Evolutionary conservation across 768 basidiomycete species (phyloP).

Genomic region (Astraeus odoratus): DNA sequence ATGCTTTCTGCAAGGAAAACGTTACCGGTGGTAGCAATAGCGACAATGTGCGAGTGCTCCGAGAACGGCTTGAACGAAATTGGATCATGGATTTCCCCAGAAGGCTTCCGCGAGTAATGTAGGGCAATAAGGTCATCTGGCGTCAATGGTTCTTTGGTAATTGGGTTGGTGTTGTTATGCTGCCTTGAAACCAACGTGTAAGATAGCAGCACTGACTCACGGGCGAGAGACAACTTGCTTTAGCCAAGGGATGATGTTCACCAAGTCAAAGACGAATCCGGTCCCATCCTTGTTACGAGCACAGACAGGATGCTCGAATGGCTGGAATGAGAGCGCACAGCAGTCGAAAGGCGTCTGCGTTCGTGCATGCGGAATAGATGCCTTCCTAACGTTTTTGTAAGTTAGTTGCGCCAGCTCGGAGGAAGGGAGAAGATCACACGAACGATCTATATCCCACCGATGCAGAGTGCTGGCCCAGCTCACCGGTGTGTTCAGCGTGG

Average conservation of each 20-base stretch:
- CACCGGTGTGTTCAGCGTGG: slow-evolving; percentile 79
- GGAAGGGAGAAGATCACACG: slow-evolving; percentile 19
- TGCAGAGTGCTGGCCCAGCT: slow-evolving; percentile 74
- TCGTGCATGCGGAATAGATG: slow-evolving; percentile 58
- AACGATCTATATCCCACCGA: slow-evolving; percentile 69
- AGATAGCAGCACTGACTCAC: slow-evolving; percentile 7
- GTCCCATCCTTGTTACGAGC: slow-evolving; percentile 77
- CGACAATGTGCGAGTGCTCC: slow-evolving; percentile 92
- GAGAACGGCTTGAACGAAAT: slow-evolving; percentile 97
- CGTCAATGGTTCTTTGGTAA: slow-evolving; percentile 63
- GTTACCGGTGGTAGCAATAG: slow-evolving; percentile 84
- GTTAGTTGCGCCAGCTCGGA: background rate
- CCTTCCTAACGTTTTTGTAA: slow-evolving; percentile 41
- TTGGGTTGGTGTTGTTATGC: slow-evolving; percentile 74
- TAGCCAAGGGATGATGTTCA: slow-evolving; percentile 92
- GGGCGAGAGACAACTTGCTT: slow-evolving; percentile 47
- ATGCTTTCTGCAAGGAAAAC: slow-evolving; percentile 91
- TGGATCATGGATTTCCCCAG: slow-evolving; percentile 89
- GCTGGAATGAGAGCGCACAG: slow-evolving; percentile 87
- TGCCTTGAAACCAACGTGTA: slow-evolving; percentile 41
- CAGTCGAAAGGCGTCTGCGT: slow-evolving; percentile 80
- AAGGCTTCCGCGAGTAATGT: slow-evolving; percentile 75
- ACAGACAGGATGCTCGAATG: slow-evolving; percentile 83
- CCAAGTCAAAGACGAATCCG: slow-evolving; percentile 77
- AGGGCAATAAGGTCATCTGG: slow-evolving; percentile 74